Percentiles rank a stretch among this genome's conserved stretches.
Conservation (phyloP, 768 basidiomycete genomes). For the Suillus weaverae region DNA sequence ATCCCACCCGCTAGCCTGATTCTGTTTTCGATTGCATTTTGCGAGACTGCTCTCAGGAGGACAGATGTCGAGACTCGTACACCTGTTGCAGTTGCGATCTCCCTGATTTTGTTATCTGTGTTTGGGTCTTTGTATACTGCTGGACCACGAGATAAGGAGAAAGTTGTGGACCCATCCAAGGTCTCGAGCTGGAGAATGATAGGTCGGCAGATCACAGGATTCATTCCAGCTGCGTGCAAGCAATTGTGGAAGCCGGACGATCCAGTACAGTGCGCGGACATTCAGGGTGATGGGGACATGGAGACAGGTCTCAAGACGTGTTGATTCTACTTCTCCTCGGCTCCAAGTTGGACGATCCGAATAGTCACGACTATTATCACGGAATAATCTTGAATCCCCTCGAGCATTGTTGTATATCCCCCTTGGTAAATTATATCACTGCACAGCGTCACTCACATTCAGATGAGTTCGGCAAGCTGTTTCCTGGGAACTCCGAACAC, state of each 20-base stretch:
- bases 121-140: slow-evolving; percentile 32
- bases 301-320: background rate
- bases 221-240: background rate
- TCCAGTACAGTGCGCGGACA: background rate
- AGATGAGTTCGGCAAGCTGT: background rate
- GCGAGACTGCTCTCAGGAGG: slow-evolving; percentile 28
- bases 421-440: background rate
- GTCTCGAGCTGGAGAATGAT: background rate
- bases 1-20: slow-evolving; percentile 27
- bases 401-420: background rate
- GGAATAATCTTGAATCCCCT: background rate
- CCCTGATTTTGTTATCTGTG: slow-evolving; percentile 23
- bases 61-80: slow-evolving; percentile 28
- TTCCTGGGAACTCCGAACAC: background rate
- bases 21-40: slow-evolving; percentile 35
- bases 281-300: background rate
- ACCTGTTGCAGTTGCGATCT: slow-evolving; percentile 25
- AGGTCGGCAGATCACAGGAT: background rate
- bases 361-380: background rate
- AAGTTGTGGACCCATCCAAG: background rate
- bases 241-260: background rate
- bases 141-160: slow-evolving; percentile 17
- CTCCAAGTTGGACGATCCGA: background rate
- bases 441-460: background rate
- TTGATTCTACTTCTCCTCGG: background rate